phyloP scores from a whole-genome alignment of 2,329 filamentous ascomycete genomes.

The Aspergillus sp. region DNA sequence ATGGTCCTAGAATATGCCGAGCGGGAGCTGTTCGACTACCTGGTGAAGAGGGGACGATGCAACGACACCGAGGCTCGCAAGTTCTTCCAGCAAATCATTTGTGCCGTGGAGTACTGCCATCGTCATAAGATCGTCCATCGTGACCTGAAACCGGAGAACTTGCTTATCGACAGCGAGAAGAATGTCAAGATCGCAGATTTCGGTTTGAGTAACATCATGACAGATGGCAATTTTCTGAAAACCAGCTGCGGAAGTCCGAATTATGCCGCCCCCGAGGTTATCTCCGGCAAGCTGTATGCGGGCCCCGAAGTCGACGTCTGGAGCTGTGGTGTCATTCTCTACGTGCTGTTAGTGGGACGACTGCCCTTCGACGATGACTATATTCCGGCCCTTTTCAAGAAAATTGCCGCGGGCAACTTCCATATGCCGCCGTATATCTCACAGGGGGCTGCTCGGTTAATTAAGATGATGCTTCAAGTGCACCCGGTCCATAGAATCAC shows the following conservation, averaged over 20 bases:
- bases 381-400: conserved; percentile 95
- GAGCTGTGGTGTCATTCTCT: conserved; percentile 65
- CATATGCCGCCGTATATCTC: conserved; percentile 90
- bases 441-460: conserved; percentile 69
- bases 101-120: conserved; percentile 98
- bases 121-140: conserved; percentile 98
- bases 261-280: conserved; percentile 96
- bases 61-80: conserved; percentile 88
- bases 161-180: conserved; percentile 89
- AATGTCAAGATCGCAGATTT: conserved; percentile 99
- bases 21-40: conserved; percentile 95
- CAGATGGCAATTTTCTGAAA: conserved; percentile 97
- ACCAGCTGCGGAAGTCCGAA: conserved; percentile 98
- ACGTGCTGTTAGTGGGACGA: conserved; percentile 63
- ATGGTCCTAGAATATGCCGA: conserved; percentile 99
- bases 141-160: conserved; percentile 95
- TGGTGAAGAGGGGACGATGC: conserved; percentile 90
- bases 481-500: conserved; percentile 93
- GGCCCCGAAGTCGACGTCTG: conserved; percentile 96
- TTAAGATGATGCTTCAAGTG: conserved; percentile 91
- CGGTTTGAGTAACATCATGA: conserved; percentile 99
- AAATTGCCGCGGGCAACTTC: conserved; percentile 93
- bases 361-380: conserved; percentile 98
- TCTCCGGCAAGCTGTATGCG: conserved; percentile 95
- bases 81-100: conserved; percentile 99